A percentile compares a stretch with the other conserved stretches of the same genome.
Evolutionary conservation across 2,329 filamentous ascomycete species (phyloP).

Genomic region (Juglanconis juglandina): DNA sequence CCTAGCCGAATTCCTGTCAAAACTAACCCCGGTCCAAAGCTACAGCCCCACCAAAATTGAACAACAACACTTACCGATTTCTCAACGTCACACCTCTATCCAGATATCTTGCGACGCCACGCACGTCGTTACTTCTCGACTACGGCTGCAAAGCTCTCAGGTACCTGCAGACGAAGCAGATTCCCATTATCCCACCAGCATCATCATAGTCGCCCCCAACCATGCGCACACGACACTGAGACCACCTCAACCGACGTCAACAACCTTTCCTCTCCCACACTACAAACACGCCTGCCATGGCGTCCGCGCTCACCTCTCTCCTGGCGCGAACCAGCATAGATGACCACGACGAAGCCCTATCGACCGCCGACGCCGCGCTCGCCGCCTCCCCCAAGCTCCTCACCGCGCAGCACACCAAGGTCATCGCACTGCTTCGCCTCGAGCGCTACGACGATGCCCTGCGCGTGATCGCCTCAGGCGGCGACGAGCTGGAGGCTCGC

Average conservation of each 20-base stretch:
- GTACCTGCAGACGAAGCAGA: too few relatives aligned
- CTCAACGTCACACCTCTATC: too few relatives aligned
- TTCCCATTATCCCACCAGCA: too few relatives aligned
- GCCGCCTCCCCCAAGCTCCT: constrained; percentile 52
- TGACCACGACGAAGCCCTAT: constrained; percentile 72
- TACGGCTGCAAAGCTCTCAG: too few relatives aligned
- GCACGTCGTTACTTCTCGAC: too few relatives aligned
- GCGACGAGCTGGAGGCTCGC: constrained; percentile 55
- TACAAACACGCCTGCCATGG: constrained; percentile 13
- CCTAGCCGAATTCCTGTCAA: too few relatives aligned
- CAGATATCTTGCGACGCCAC: too few relatives aligned
- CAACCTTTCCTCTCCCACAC: background rate
- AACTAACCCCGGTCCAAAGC: too few relatives aligned
- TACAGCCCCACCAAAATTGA: too few relatives aligned
- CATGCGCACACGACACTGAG: constrained; percentile 3
- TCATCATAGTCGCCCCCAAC: background rate
- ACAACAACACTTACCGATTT: too few relatives aligned
- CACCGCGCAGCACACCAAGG: constrained; percentile 64
- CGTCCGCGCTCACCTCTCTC: constrained; percentile 48
- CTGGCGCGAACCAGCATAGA: constrained; percentile 55
- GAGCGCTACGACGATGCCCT: constrained; percentile 79
- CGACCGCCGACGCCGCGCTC: constrained; percentile 58
- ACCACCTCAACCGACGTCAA: background rate
- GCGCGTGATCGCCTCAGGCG: constrained; percentile 62
- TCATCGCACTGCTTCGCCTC: constrained; percentile 74